These are phyloP conservation scores for Arctium minus DNA, from an alignment of 129 eudicot genomes.

Conservation along the genomic window DNA sequence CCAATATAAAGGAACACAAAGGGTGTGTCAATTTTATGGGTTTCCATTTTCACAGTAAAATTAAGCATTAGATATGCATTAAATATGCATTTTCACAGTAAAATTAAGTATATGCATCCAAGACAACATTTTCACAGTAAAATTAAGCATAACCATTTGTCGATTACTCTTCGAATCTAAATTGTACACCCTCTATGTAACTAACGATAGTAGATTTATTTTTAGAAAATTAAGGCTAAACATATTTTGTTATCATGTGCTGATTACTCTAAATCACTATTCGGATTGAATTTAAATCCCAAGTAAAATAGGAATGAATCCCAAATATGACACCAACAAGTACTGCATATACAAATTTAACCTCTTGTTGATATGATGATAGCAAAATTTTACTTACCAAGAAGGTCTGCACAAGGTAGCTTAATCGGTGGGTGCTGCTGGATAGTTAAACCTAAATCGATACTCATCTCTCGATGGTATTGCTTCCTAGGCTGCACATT, in stretches of 20 bases:
- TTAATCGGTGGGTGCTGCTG: background rate
- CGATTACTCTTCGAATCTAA: background rate
- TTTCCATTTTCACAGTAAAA: background rate
- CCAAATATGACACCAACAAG: background rate
- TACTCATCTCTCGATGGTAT: too few relatives aligned
- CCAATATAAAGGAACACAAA: conserved; percentile 19
- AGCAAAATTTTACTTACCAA: background rate
- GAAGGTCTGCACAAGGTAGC: background rate
- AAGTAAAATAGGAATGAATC: background rate
- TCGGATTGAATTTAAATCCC: background rate
- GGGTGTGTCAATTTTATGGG: background rate
- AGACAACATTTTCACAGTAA: background rate
- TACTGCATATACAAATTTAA: too few relatives aligned
- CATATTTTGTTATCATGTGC: background rate
- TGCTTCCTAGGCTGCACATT: background rate
- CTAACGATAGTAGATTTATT: background rate
- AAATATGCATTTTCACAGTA: background rate
- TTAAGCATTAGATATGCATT: background rate
- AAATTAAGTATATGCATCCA: background rate
- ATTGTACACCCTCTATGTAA: background rate
- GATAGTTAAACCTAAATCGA: background rate
- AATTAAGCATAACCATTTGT: background rate
- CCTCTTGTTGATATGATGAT: too few relatives aligned
- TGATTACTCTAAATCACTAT: background rate
- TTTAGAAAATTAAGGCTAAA: background rate